A percentile compares a stretch with the other conserved stretches of the same genome.
Conservation (phyloP, 1,284 basidiomycete species). For the Retiboletus fuscus region DNA sequence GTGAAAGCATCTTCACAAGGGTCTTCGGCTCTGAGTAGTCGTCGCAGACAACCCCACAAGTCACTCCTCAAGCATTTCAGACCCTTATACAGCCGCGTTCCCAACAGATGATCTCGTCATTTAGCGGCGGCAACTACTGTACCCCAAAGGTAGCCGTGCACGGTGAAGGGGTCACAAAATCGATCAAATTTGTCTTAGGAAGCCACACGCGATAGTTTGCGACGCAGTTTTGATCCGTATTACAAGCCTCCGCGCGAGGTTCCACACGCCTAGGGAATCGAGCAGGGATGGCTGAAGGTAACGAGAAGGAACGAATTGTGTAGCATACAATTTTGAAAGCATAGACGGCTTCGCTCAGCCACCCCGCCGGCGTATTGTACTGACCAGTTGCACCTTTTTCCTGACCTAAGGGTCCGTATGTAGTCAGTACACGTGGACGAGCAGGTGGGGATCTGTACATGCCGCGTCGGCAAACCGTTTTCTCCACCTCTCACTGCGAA, state of each 20-base stretch:
- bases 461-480: constrained; percentile 52
- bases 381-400: constrained; percentile 63
- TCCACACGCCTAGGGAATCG: constrained; percentile 19
- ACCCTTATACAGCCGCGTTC: constrained; percentile 12
- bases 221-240: constrained; percentile 32
- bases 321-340: constrained; percentile 23
- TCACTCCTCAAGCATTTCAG: constrained; percentile 24
- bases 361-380: constrained; percentile 62
- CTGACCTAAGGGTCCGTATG: constrained; percentile 55
- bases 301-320: constrained; percentile 15
- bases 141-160: constrained; percentile 36
- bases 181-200: constrained; percentile 25
- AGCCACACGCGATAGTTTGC: constrained; percentile 24
- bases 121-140: constrained; percentile 15
- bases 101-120: constrained; percentile 13
- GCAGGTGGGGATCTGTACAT: constrained; percentile 32
- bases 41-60: constrained; percentile 32
- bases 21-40: constrained; percentile 36
- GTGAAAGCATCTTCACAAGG: constrained; percentile 27
- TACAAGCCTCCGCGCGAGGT: constrained; percentile 15
- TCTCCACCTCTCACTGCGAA: constrained; percentile 53
- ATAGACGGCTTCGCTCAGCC: constrained; percentile 43
- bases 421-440: constrained; percentile 28
- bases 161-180: constrained; percentile 27
- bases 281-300: constrained; percentile 15